These are phyloP conservation scores for Xerocomus potaroensis DNA, from an alignment of 768 basidiomycete genomes.

Conservation along the genomic window DNA sequence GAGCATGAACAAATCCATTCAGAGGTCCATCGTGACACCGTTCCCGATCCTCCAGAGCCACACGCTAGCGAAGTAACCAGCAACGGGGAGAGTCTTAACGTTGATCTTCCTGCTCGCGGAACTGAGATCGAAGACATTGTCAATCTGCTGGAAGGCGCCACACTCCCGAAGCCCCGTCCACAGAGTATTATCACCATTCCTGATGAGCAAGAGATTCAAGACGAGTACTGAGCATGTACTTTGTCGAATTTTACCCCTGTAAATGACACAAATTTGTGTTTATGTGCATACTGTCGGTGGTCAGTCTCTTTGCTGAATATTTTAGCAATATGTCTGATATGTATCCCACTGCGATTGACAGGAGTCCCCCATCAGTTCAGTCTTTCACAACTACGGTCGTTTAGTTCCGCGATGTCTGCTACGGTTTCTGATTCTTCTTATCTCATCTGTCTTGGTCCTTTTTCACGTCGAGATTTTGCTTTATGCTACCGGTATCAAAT, in stretches of 20 bases:
- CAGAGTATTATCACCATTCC: slow-evolving; percentile 47
- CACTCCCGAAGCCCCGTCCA: slow-evolving; percentile 37
- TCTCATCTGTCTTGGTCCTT: slow-evolving; percentile 19
- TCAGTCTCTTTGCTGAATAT: slow-evolving; percentile 2
- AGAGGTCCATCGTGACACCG: slow-evolving; percentile 7
- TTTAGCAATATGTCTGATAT: no score
- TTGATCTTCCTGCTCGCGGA: slow-evolving; percentile 12
- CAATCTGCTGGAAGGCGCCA: slow-evolving; percentile 50
- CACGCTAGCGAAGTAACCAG: slow-evolving; percentile 3
- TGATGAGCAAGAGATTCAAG: slow-evolving; percentile 52
- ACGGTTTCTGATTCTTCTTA: slow-evolving; percentile 14
- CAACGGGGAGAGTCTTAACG: slow-evolving; percentile 10
- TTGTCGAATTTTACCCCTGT: slow-evolving; percentile 12
- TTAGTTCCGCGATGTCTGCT: slow-evolving; percentile 28
- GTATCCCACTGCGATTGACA: background rate
- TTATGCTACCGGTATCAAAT: background rate
- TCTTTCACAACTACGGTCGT: slow-evolving; percentile 31
- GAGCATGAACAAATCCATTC: slow-evolving; percentile 7
- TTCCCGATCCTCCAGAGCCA: slow-evolving; percentile 11
- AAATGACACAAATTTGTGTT: slow-evolving; percentile 23
- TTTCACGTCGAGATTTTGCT: slow-evolving; percentile 10
- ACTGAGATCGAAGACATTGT: slow-evolving; percentile 63
- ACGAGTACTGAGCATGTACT: slow-evolving; percentile 40
- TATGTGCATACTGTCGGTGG: slow-evolving; percentile 23
- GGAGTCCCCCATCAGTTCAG: slow-evolving; percentile 11